Evolutionary conservation across 1,139 yeast genomes (phyloP), one percentile per base, ranked within the genome.

Genomic region (Kodamaea derodonti): DNA sequence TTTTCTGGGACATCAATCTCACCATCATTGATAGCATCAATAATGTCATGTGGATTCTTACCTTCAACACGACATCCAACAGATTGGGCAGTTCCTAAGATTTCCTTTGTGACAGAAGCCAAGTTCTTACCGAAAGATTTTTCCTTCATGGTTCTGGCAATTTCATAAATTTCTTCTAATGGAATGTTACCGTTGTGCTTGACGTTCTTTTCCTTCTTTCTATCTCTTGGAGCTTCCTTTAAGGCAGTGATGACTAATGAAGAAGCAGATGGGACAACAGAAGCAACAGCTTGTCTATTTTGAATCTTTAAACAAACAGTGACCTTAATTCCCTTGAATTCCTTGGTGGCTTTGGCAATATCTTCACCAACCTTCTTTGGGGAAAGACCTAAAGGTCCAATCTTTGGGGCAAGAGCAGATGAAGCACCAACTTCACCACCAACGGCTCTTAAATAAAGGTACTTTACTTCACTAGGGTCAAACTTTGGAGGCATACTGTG

Each of bases 401-500:
- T 92, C 88, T 92, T 92, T 70, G 98, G 98, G 60, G 98, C 98
- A 65, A 94, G 85, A 54, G 98, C 96, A 55, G 98, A 86, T 50
- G 98, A 90, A 65, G 97, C 96, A 80, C 97, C 98, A 63, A 94
- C 95, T 81, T 92, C 99, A 81, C 99, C 98, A 84, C 98, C 99
- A 59, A 90, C 95, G 74, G 98, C 97, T 85, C 98, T 87, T 75
- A 92, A 80, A 88, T 90, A 92, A 78, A 92, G 80, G 85, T 78
- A 87, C 77, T 90, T 90, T 69, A 92, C 96, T 85, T 92, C 98
- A 78, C 60, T 75, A 69, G 99, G 99, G 75, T 92, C 98, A 78
- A 90, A 80, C 81, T 92, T 86, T 80, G 95, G 94, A 76, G 95
- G 95, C 95, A 84, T 84, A 48, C 60, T 65, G 22, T 18, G 22